Evolutionary conservation across 345 rosid species (phyloP).

Genomic region (Hypericum androsaemum): DNA sequence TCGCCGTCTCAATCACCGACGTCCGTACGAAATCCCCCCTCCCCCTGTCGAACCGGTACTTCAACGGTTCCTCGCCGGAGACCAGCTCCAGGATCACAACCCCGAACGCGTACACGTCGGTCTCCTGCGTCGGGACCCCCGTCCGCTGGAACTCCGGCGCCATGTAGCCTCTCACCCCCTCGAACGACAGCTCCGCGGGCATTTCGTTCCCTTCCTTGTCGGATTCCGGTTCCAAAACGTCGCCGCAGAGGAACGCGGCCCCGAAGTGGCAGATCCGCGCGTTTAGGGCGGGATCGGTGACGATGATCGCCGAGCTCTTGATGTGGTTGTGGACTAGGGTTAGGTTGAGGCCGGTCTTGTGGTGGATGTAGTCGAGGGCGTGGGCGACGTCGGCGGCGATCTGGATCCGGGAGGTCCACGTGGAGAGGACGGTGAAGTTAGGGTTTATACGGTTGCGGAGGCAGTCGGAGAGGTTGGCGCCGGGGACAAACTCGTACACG

Average conservation of each 20-base stretch:
- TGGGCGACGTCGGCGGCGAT: slow-evolving; percentile 74
- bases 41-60: slow-evolving; percentile 38
- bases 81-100: slow-evolving; percentile 69
- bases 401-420: slow-evolving; percentile 80
- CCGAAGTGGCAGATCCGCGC: slow-evolving; percentile 83
- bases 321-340: slow-evolving; percentile 65
- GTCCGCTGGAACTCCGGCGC: slow-evolving; percentile 56
- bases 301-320: slow-evolving; percentile 53
- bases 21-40: no score
- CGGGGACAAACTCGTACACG: slow-evolving; percentile 58
- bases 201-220: slow-evolving; percentile 19
- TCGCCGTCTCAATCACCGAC: slow-evolving; percentile 19
- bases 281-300: slow-evolving; percentile 53
- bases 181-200: slow-evolving; percentile 30
- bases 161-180: slow-evolving; percentile 80
- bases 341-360: slow-evolving; percentile 53
- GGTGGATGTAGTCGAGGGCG: slow-evolving; percentile 82
- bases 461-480: slow-evolving; percentile 58
- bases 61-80: slow-evolving; percentile 69
- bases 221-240: slow-evolving; percentile 29
- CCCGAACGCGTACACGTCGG: slow-evolving; percentile 76
- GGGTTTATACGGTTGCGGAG: slow-evolving; percentile 55
- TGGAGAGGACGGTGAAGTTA: slow-evolving; percentile 53
- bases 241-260: slow-evolving; percentile 73
- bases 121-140: slow-evolving; percentile 56